Evolutionary conservation across 1,284 basidiomycete genomes (phyloP), one percentile per base, ranked within the genome.

Genomic region (Cryptococcus sp.): DNA sequence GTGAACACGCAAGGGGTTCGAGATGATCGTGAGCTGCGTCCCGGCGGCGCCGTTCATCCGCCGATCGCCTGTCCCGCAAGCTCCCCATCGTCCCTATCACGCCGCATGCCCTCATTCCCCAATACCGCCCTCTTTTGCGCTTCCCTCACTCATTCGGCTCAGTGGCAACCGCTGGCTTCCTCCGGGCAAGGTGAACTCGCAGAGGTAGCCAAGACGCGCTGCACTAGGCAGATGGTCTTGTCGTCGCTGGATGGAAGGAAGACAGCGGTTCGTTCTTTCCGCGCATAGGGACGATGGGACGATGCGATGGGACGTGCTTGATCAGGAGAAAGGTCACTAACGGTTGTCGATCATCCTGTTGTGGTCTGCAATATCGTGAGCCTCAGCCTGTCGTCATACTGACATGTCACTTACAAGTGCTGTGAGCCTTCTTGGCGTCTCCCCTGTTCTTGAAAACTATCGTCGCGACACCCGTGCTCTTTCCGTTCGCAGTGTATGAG

Each of bases 331-430:
- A 51, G 52, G 55, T 58, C 87, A 96, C 94, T 93, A 89, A 98
- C 94, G 96, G 82, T 93, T 91, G 87, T 98, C 95, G 84, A 98
- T 95, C 81, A 98, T 87, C 76, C 95, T 88, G 81, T 93, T 92
- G 84, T 98, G 92, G 84, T 98, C 76, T 78, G 36, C 5, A 33
- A 12, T 11, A 43, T 28, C 9, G 36, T 55, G 36, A 68, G 63
- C 36, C 28, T n/a, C 16, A 23, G 38, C 36, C 2, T 43, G 18
- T 23, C 13, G n/a, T 13, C 33, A 44, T 20, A 13, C 11, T 8
- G 18, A 6, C 13, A 5, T 8, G 16, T 11, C 1, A 71, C 76
- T 61, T 56, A 78, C 77, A 98, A 68, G 91, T 85, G 65, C 88
- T 82, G 79, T 87, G 95, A 5, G 95, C 95, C 81, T 89, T 91